Base-by-base conservation (phyloP, 1,139 yeast genomes). In the Zygoascus meyerae region DNA sequence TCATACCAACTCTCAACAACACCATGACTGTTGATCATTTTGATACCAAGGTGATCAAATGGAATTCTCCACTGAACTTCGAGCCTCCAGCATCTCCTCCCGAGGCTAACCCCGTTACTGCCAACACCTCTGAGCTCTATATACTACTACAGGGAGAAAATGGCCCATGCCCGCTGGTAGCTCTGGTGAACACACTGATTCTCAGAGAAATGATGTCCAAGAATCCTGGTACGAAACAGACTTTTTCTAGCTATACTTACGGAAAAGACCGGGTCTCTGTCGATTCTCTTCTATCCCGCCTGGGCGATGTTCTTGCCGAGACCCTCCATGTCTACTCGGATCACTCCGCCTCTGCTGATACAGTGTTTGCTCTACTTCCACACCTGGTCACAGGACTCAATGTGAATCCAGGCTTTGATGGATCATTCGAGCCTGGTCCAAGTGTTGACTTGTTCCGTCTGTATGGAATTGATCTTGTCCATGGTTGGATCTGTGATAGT, bases 151-250 rank as follows among this genome's bases (percentile, higher is more conserved):
- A 90, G 64, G 86, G 86, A 53, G 72, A 66, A 41, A 86, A 89
- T 58, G 97, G 96, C 0, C 95, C 96, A 0, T 89, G 96, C 60
- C 95, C 96, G 1, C 66, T 90, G 38, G 76, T 89, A n/a, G 90
- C 96, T 0, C 67, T 90, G 38, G 74, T 81, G 44, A 90, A 90
- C 61, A 77, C 89, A 0, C 61, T 87, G 28, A 63, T 73, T 6
- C 54, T 74, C 18, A 47, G 53, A 26, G 40, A 42, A 30, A 16
- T 33, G 5, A 26, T 18, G 11, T 35, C 21, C 2, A 17, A 35
- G 17, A 29, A 33, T 7, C 40, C 38, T 7, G 28, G 26, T 8
- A 26, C 42, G 10, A 47, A 38, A 7, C 18, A 16, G 14, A 50
- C 46, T 11, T 46, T 51, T 30, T 48, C 57, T 7, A 45, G 39